Evolutionary conservation across 352 stramenopile genomes (phyloP), one percentile per base, ranked within the genome.

Genomic region (Phytophthora meadii): DNA sequence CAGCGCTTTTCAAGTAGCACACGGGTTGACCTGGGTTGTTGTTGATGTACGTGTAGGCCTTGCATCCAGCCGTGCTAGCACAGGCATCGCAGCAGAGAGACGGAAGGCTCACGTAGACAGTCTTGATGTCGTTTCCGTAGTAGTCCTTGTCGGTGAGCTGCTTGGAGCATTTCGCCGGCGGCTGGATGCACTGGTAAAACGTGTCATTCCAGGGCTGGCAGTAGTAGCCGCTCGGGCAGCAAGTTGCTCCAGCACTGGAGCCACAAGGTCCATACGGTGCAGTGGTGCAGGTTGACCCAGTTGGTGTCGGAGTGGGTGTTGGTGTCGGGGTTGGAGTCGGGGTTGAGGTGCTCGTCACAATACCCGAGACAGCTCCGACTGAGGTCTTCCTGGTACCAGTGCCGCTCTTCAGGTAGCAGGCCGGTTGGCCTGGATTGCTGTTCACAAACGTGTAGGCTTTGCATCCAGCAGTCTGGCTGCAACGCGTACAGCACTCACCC

Each of bases 1-100:
- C 62, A 19, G 64, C 70, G 14, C 68, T 75, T 46, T 76, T 78
- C 44, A 78, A 39, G 54, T 77, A 77, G 54, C 70, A 77, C 45
- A 58, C 61, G 2, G 70, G 54, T 15, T 69, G 47, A 11, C 70
- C 70, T 9, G 60, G 60, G 34, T 74, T 68, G 58, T 65, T 80
- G 73, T 84, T 79, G 42, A 79, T 66, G 52, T 72, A 84, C 42
- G 76, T 81, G 70, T 84, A 84, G 34, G 74, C 73, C 64, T 78
- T 79, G 72, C 76, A 84, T 2, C 56, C 63, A 30, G 42, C 14
- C 12, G 62, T 81, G 15, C 70, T 74, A 27, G 65, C 54, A 59
- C 78, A 87, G 10, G 66, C 73, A 36, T 82, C 71, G 17, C 78
- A 87, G 50, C 78, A 84, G 12, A 79, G 62, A 44, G 72, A 77